Evolutionary conservation across 2,329 filamentous ascomycete genomes (phyloP).

Genomic region (Hypoxylon sp.): DNA sequence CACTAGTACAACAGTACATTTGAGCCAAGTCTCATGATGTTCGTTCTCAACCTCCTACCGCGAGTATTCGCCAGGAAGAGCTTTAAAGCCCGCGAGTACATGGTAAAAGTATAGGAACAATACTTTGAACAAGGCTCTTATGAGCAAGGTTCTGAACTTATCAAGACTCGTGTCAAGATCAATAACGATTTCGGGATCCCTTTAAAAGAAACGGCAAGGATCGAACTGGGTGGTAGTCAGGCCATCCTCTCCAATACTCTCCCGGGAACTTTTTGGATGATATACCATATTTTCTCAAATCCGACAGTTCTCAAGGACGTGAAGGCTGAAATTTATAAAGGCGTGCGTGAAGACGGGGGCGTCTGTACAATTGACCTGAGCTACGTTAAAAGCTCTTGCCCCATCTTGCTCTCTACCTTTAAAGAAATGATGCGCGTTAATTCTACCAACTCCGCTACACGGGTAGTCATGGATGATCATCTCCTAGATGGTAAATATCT

Average conservation of each 20-base stretch:
- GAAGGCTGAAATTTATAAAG: conserved; percentile 20
- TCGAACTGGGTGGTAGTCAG: conserved; percentile 22
- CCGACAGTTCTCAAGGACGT: conserved; percentile 49
- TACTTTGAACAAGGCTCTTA: conserved; percentile 36
- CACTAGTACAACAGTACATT: conserved; percentile 23
- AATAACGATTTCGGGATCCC: conserved; percentile 29
- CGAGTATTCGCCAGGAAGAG: conserved; percentile 20
- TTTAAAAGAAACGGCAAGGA: conserved; percentile 29
- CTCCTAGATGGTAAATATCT: conserved; percentile 40
- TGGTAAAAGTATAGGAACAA: conserved; percentile 30
- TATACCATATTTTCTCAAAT: conserved; percentile 39
- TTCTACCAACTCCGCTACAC: conserved; percentile 12
- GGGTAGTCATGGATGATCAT: conserved; percentile 36
- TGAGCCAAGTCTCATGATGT: conserved; percentile 39
- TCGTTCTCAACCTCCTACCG: conserved; percentile 31
- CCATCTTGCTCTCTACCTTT: conserved; percentile 41
- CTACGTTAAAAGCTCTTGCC: conserved; percentile 35
- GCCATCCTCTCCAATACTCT: conserved; percentile 34
- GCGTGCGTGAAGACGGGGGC: conserved; percentile 15
- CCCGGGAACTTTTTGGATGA: conserved; percentile 36
- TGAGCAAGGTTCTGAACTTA: conserved; percentile 12
- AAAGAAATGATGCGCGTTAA: conserved; percentile 32
- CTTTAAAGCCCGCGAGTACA: conserved; percentile 40
- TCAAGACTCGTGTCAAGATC: conserved; percentile 14
- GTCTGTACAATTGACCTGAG: conserved; percentile 26